Evolutionary conservation across 2,329 filamentous ascomycete genomes (phyloP).

Genomic region (Pseudogymnoascus sp.): DNA sequence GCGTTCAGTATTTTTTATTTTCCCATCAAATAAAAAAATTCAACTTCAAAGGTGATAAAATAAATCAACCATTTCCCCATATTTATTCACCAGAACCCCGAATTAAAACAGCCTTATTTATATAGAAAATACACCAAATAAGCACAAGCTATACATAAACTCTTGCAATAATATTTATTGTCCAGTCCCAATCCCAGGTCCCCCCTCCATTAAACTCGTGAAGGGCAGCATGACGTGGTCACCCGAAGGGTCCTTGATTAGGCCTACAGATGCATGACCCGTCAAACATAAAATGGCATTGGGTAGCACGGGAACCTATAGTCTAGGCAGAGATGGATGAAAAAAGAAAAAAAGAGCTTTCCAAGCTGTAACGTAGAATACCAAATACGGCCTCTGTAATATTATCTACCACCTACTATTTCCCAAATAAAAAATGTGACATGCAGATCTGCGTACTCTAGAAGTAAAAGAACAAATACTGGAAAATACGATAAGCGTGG

Average conservation of each 20-base stretch:
- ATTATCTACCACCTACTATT: neutral
- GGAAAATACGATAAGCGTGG: conserved; percentile 1
- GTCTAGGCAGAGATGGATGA: neutral
- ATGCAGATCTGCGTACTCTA: neutral
- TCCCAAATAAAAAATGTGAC: neutral
- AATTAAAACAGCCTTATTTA: neutral
- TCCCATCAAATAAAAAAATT: neutral
- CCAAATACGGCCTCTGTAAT: neutral
- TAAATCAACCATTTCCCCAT: neutral
- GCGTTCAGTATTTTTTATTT: neutral
- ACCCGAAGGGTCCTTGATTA: conserved; percentile 3
- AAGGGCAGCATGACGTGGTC: conserved; percentile 1
- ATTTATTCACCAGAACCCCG: neutral
- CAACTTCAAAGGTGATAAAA: neutral
- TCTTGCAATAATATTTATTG: neutral
- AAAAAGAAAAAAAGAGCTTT: neutral
- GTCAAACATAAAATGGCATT: neutral
- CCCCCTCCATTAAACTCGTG: neutral
- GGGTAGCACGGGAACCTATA: neutral
- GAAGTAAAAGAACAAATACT: conserved; percentile 2
- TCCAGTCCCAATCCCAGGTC: neutral
- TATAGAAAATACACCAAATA: too few species aligned
- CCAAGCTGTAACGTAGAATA: neutral
- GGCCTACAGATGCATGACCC: neutral
- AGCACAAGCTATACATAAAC: neutral